Evolutionary conservation across 2,329 filamentous ascomycete genomes (phyloP).

Genomic region (Pyricularia grisea): DNA sequence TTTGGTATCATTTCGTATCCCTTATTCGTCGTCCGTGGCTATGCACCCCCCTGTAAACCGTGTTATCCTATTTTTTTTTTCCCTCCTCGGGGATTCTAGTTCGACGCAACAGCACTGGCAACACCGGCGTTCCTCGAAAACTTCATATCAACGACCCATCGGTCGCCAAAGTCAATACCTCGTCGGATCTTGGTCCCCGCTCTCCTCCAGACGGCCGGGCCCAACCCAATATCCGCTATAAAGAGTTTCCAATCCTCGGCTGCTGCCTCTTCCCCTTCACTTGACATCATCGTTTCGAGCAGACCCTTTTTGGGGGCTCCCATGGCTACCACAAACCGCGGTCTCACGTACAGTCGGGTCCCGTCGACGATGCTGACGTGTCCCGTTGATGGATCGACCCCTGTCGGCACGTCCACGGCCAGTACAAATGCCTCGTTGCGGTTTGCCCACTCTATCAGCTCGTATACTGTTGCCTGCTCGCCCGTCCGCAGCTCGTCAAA

Average conservation of each 20-base stretch:
- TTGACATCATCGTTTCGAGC: constrained; percentile 61
- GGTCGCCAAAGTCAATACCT: constrained; percentile 79
- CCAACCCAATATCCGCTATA: constrained; percentile 80
- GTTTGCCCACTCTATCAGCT: constrained; percentile 91
- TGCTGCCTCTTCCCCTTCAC: constrained; percentile 34
- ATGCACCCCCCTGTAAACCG: not conserved
- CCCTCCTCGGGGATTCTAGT: not conserved
- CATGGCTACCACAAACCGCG: constrained; percentile 75
- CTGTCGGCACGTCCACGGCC: constrained; percentile 84
- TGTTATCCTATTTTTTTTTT: not conserved
- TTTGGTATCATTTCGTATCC: not conserved
- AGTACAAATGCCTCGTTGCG: constrained; percentile 74
- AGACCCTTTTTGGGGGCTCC: constrained; percentile 82
- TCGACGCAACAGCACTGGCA: not conserved
- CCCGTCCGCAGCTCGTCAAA: constrained; percentile 82
- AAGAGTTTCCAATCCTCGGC: constrained; percentile 62
- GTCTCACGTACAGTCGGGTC: constrained; percentile 67
- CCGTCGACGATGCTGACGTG: constrained; percentile 60
- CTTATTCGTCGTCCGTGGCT: not conserved
- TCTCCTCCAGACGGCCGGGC: constrained; percentile 74
- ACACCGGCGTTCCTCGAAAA: not conserved
- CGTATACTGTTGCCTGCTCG: constrained; percentile 75
- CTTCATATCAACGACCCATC: constrained; percentile 71
- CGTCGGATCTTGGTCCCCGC: constrained; percentile 72
- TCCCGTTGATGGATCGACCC: constrained; percentile 72